Conservation (phyloP, 31 red algal genomes). For the Asparagopsis taxiformis region DNA sequence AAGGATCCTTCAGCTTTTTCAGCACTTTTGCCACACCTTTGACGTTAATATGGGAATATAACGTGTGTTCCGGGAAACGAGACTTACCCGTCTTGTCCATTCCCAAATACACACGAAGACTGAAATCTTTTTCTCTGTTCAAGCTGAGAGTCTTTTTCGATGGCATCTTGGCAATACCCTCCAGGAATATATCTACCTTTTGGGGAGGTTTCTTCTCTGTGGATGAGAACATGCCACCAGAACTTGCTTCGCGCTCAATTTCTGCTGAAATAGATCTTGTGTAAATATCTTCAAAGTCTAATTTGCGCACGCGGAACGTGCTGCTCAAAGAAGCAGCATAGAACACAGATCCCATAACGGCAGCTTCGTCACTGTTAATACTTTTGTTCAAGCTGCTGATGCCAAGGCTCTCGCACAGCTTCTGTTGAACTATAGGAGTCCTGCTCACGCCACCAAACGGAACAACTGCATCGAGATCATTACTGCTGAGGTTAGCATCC, state of each 20-base stretch:
- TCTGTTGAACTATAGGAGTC: slow-evolving; percentile 64
- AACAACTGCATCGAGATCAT: slow-evolving; percentile 75
- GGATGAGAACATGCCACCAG: slow-evolving; percentile 46
- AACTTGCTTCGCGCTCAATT: slow-evolving; percentile 32
- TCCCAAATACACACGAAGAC: slow-evolving; percentile 35
- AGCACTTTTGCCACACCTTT: slow-evolving; percentile 65
- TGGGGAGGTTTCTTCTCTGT: slow-evolving; percentile 29
- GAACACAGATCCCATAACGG: slow-evolving; percentile 74
- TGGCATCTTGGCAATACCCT: slow-evolving; percentile 52
- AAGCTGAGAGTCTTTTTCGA: slow-evolving; percentile 76
- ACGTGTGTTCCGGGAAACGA: slow-evolving; percentile 55
- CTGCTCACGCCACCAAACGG: slow-evolving; percentile 80
- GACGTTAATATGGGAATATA: slow-evolving; percentile 55
- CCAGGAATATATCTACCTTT: slow-evolving; percentile 48
- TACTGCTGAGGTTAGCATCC: slow-evolving; percentile 25
- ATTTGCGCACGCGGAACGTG: slow-evolving; percentile 66
- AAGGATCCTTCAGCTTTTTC: slow-evolving; percentile 58
- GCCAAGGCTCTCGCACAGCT: slow-evolving; percentile 30
- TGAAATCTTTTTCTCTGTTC: slow-evolving; percentile 65
- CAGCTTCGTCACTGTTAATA: slow-evolving; percentile 92
- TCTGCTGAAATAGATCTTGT: slow-evolving; percentile 50
- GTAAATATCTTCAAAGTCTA: slow-evolving; percentile 76
- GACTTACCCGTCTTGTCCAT: slow-evolving; percentile 35
- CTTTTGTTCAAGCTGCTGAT: slow-evolving; percentile 70
- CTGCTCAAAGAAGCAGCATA: slow-evolving; percentile 75